A percentile compares a stretch with the other conserved stretches of the same genome.
Conservation (phyloP, 768 basidiomycete species). For the Pleurotus salmoneostramineus region DNA sequence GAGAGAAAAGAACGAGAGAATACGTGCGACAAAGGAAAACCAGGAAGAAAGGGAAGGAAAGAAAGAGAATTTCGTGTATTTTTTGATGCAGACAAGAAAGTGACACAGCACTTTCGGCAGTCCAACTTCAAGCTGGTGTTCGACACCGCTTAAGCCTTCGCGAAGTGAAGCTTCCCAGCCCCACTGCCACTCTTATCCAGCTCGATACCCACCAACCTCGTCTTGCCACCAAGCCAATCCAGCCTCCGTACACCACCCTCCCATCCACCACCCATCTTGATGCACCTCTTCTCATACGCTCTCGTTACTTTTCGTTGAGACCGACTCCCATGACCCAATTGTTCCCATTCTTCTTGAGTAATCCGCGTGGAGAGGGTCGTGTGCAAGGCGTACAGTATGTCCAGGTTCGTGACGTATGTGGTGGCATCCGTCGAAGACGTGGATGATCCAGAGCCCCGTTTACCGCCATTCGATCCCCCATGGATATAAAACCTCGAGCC, state of each 20-base stretch:
- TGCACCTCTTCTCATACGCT: constrained; percentile 62
- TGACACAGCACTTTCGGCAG: neutral
- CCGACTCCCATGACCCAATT: constrained; percentile 49
- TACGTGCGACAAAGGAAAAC: neutral
- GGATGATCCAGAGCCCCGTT: constrained; percentile 8
- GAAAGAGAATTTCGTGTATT: neutral
- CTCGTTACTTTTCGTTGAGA: constrained; percentile 55
- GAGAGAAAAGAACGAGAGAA: neutral
- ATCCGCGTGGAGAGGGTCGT: constrained; percentile 51
- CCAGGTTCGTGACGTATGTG: constrained; percentile 51
- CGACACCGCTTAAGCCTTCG: constrained; percentile 5
- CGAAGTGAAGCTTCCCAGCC: constrained; percentile 47
- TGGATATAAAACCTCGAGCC: constrained; percentile 20
- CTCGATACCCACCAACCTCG: constrained; percentile 57
- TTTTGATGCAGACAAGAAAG: neutral
- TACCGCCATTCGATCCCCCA: constrained; percentile 1
- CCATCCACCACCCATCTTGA: constrained; percentile 60
- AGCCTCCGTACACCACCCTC: constrained; percentile 64
- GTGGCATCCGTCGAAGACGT: constrained; percentile 12
- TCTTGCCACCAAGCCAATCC: constrained; percentile 64
- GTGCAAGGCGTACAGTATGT: constrained; percentile 59
- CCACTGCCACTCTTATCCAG: constrained; percentile 40
- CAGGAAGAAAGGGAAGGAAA: neutral
- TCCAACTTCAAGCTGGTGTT: neutral
- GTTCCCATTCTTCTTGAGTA: constrained; percentile 62